These are phyloP conservation scores for Chimonanthus praecox DNA, from an alignment of 164 flowering plant genomes.

Conservation along the genomic window DNA sequence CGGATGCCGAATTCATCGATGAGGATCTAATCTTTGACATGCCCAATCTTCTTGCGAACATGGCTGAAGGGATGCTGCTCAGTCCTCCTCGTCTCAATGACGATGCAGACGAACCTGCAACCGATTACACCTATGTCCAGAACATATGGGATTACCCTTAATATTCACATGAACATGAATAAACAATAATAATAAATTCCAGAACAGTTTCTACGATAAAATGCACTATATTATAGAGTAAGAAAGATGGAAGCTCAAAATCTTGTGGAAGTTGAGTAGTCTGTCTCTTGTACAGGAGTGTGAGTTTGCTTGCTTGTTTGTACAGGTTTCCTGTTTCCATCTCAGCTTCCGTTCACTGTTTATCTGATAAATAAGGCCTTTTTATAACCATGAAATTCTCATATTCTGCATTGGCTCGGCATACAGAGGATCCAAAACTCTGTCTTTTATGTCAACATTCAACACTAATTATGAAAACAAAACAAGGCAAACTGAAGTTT, in stretches of 20 bases:
- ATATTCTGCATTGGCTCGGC: neutral
- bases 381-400: neutral
- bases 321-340: neutral
- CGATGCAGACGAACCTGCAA: slow-evolving; percentile 6
- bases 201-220: neutral
- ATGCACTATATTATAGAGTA: neutral
- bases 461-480: neutral
- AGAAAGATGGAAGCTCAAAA: neutral
- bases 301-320: neutral
- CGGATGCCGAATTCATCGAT: slow-evolving; percentile 39
- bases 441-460: neutral
- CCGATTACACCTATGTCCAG: slow-evolving; percentile 9
- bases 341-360: neutral
- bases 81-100: slow-evolving; percentile 62
- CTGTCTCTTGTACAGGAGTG: neutral
- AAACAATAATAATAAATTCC: neutral
- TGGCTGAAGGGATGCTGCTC: slow-evolving; percentile 84
- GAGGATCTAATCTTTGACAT: slow-evolving; percentile 69
- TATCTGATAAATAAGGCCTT: neutral
- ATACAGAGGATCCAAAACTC: no score
- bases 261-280: neutral
- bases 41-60: slow-evolving; percentile 62
- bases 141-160: slow-evolving; percentile 49
- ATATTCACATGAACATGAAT: neutral
- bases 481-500: neutral